Percentiles rank a stretch among this genome's conserved stretches.
These are phyloP conservation scores for Boletus hoseneyae DNA, from an alignment of 1,284 basidiomycete species.

Conservation along the genomic window DNA sequence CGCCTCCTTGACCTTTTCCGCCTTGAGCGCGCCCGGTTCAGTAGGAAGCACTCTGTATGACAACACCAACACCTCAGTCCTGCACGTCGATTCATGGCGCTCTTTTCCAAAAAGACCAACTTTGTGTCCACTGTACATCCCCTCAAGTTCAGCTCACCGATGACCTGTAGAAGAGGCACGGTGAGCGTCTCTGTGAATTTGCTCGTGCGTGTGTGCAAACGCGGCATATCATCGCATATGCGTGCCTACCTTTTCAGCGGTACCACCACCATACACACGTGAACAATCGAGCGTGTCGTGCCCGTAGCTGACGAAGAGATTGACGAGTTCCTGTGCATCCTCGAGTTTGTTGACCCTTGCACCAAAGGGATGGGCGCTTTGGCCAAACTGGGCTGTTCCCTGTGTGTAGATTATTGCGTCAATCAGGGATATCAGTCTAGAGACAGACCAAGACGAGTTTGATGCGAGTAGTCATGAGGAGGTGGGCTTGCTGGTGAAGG, in stretches of 20 bases:
- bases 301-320: slow-evolving; percentile 24
- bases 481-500: not conserved
- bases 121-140: slow-evolving; percentile 33
- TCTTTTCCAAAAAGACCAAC: slow-evolving; percentile 8
- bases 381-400: slow-evolving; percentile 20
- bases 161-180: slow-evolving; percentile 11
- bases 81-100: not conserved
- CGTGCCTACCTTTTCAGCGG: slow-evolving; percentile 20
- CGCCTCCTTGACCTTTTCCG: slow-evolving; percentile 22
- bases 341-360: slow-evolving; percentile 20
- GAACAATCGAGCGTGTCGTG: slow-evolving; percentile 27
- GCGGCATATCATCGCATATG: no score
- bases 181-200: not conserved
- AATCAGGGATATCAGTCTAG: not conserved
- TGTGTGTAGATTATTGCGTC: not conserved
- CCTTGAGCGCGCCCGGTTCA: slow-evolving; percentile 19
- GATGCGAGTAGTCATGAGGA: slow-evolving; percentile 11
- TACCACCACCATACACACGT: slow-evolving; percentile 25
- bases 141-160: slow-evolving; percentile 28
- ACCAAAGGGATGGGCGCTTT: slow-evolving; percentile 6
- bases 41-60: slow-evolving; percentile 23
- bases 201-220: no score
- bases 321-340: slow-evolving; percentile 28
- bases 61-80: not conserved
- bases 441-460: slow-evolving; percentile 11